A percentile compares a stretch with the other conserved stretches of the same genome.
phyloP scores from a whole-genome alignment of 805 yeast species.

The Nakazawaea wyomingensis region DNA sequence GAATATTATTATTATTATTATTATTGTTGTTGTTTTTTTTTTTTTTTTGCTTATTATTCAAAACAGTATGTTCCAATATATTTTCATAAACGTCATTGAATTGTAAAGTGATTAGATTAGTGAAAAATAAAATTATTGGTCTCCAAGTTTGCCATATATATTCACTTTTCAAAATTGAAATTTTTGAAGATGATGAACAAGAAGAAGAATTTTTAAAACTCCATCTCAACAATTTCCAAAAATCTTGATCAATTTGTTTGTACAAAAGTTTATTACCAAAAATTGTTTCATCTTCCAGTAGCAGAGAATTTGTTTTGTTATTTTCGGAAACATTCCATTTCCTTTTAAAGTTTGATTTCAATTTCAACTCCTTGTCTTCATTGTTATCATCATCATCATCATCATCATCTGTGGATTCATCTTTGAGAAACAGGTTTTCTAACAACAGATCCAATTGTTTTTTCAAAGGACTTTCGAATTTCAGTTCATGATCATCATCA shows the following conservation, averaged over 20 bases:
- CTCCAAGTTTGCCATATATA: constrained; percentile 10
- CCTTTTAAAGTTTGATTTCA: too few relatives aligned
- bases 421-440: background rate
- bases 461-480: background rate
- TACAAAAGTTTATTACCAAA: background rate
- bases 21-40: too few relatives aligned
- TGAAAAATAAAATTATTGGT: constrained; percentile 5
- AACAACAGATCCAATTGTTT: background rate
- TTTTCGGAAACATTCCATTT: too few relatives aligned
- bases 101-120: constrained; percentile 12
- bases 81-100: constrained; percentile 7
- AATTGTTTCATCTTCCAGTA: background rate
- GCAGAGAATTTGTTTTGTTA: background rate
- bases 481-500: background rate
- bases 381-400: background rate
- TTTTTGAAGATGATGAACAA: too few relatives aligned
- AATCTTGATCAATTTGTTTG: constrained; percentile 2
- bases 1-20: too few relatives aligned
- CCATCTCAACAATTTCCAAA: constrained; percentile 11
- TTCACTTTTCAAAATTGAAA: constrained; percentile 3
- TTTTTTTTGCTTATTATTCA: too few relatives aligned
- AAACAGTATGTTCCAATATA: too few relatives aligned
- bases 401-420: background rate
- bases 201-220: constrained; percentile 3
- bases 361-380: background rate